Evolutionary conservation across 345 rosid genomes (phyloP).

Genomic region (Citrus hindsii): DNA sequence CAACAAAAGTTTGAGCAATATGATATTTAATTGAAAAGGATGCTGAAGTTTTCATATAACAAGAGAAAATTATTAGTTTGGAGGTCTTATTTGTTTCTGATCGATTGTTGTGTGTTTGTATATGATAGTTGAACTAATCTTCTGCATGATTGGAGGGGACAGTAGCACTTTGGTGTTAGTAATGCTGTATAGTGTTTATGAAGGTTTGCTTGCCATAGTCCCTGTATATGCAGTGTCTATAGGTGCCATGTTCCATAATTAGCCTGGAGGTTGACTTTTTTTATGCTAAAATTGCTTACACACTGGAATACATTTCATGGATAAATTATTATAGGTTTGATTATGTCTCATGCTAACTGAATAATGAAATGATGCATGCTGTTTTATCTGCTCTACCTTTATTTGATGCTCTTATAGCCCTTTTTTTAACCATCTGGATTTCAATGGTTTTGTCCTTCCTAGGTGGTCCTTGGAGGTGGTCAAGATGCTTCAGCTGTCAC

Average conservation of each 20-base stretch:
- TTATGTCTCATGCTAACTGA: background rate
- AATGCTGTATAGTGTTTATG: background rate
- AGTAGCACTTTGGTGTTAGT: background rate
- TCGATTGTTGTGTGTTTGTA: no score
- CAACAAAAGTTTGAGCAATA: background rate
- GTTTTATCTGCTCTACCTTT: background rate
- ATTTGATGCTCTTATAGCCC: background rate
- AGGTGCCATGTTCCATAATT: background rate
- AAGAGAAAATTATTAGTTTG: background rate
- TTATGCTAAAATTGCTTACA: background rate
- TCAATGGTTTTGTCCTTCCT: constrained; percentile 6
- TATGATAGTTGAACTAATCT: background rate
- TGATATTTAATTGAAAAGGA: background rate
- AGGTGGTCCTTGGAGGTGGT: constrained; percentile 99
- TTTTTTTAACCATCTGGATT: background rate
- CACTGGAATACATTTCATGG: background rate
- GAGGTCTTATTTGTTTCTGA: background rate
- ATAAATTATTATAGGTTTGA: background rate
- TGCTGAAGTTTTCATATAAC: background rate
- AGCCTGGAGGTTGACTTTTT: background rate
- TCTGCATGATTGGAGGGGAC: background rate
- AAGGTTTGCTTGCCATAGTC: background rate
- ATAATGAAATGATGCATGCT: background rate
- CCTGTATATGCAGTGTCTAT: no score
- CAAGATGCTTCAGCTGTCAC: constrained; percentile 97